Evolutionary conservation across 2,329 filamentous ascomycete species (phyloP).

Genomic region (Alternaria brassicae): DNA sequence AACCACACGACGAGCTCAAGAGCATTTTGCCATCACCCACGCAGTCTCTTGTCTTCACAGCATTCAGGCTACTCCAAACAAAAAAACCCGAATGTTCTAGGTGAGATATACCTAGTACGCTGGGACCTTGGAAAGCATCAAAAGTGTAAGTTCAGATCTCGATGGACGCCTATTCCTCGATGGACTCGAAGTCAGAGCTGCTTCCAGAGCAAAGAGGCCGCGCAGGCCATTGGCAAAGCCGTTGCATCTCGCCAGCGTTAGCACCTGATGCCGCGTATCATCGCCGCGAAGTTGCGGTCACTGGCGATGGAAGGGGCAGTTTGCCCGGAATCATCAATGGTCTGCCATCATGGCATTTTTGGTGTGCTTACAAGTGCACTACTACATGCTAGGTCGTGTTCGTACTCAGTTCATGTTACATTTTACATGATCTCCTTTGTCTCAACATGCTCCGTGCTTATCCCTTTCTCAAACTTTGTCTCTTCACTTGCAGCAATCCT

Average conservation of each 20-base stretch:
- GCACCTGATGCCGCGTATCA: constrained; percentile 12
- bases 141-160: constrained; percentile 53
- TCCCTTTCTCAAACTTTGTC: constrained; percentile 10
- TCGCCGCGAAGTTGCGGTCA: not conserved
- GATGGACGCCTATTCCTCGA: constrained; percentile 49
- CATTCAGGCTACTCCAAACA: not conserved
- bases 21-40: not conserved
- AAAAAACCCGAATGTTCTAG: not conserved
- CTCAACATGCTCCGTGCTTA: constrained; percentile 31
- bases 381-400: not conserved
- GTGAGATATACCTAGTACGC: constrained; percentile 5
- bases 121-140: constrained; percentile 50
- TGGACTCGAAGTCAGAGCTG: constrained; percentile 49
- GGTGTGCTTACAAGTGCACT: not conserved
- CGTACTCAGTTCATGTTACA: not conserved
- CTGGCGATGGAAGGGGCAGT: not conserved
- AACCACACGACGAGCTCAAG: not conserved
- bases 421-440: constrained; percentile 35
- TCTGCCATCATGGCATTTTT: not conserved
- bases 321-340: not conserved
- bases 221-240: constrained; percentile 54
- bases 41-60: too few relatives aligned
- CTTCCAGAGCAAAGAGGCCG: constrained; percentile 51
- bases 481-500: constrained; percentile 35
- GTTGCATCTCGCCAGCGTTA: constrained; percentile 47